Base-by-base conservation (phyloP, 768 basidiomycete genomes). In the Tulasnella sp. region DNA sequence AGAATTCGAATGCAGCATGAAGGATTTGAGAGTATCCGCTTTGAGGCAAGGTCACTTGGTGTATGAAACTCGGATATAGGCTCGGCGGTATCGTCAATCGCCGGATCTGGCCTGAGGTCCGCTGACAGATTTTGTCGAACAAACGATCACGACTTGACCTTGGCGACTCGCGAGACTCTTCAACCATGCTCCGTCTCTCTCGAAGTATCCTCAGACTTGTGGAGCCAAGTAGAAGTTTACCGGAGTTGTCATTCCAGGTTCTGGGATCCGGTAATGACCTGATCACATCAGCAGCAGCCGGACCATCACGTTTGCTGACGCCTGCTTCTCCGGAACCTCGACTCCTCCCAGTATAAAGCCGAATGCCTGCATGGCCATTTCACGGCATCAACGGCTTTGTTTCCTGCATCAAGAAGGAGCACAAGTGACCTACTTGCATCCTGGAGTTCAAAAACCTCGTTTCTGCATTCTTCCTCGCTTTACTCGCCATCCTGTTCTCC, bases 401-500 rank as follows among this genome's bases (percentile, higher is more conserved):
- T 68, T 31, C 31, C 62, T 68, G 18, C 62, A 68, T 68, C 62
- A 68, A 14, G 14, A 68, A 68, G 62, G 62, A 68, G 27, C 31
- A 34, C 62, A 68, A 68, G 62, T 34, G 36, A 68, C 62, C 24
- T 18, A 27, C 27, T 68, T 19, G 16, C 62, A 36, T 68, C 12
- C 18, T 16, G 31, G 8, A 68, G 14, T 34, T 18, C 31, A 68
- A 27, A 31, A 2, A 68, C 24, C 8, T 36, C 62, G 7, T 68
- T 68, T 68, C 27, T 36, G 31, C 56, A n/a, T n/a, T n/a, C 56
- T 16, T 78, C 39, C 62, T 72, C 76, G 76, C 68, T 39, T 7
- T 44, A 21, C 27, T 73, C 73, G 71, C 78, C 78, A 74, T 31
- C 42, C 56, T 74, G 78, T 79, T 44, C 44, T 79, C 78, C 42